phyloP scores from a whole-genome alignment of 2,329 filamentous ascomycete genomes.

The Claviceps cyperi region DNA sequence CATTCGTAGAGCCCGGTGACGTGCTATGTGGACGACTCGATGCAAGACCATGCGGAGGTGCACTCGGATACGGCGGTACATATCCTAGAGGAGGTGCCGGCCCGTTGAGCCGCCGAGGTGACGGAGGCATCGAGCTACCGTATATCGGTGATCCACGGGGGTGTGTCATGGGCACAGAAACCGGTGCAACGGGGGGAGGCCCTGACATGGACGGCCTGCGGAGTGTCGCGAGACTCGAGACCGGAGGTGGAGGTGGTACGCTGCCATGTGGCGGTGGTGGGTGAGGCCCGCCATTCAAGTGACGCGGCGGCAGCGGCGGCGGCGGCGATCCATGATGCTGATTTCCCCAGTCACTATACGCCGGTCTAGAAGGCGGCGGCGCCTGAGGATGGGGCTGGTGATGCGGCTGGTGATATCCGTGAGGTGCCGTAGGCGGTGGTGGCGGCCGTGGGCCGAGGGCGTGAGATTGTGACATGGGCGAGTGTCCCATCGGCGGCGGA shows the following conservation, averaged over 20 bases:
- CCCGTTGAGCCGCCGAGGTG: constrained; percentile 31
- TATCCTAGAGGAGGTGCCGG: constrained; percentile 29
- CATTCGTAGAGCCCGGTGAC: constrained; percentile 20
- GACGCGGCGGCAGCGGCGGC: constrained; percentile 30
- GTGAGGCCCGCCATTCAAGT: constrained; percentile 32
- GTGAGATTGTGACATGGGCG: constrained; percentile 12
- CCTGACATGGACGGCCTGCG: constrained; percentile 33
- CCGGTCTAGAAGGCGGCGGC: constrained; percentile 11
- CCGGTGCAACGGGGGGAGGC: constrained; percentile 26
- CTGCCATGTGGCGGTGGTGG: constrained; percentile 19
- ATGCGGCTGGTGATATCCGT: constrained; percentile 12
- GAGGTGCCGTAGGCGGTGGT: constrained; percentile 8
- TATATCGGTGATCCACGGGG: constrained; percentile 18
- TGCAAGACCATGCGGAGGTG: constrained; percentile 12
- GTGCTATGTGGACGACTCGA: constrained; percentile 13
- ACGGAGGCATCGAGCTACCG: constrained; percentile 32
- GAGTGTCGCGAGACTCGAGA: constrained; percentile 28
- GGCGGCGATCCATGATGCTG: constrained; percentile 30
- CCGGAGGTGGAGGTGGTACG: constrained; percentile 13
- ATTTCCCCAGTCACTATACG: constrained; percentile 34
- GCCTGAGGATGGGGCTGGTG: constrained; percentile 8
- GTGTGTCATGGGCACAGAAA: constrained; percentile 26
- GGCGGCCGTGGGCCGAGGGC: constrained; percentile 13
- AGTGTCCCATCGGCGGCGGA: constrained; percentile 3
- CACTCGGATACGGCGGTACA: constrained; percentile 18